phyloP scores from a whole-genome alignment of 257 asterid species.

The Solanum etuberosum region DNA sequence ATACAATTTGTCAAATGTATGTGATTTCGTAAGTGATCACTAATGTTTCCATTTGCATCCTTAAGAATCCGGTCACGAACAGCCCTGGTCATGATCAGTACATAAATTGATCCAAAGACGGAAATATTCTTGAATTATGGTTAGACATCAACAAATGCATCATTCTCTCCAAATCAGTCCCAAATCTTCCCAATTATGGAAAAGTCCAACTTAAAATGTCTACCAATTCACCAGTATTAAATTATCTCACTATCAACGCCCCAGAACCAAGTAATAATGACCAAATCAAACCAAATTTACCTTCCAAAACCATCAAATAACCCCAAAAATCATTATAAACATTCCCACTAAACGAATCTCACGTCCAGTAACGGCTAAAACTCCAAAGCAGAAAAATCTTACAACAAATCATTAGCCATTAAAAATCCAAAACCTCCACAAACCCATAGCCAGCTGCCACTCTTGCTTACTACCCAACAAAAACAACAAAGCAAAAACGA shows the following conservation, averaged over 20 bases:
- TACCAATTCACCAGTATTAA: not conserved
- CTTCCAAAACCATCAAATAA: constrained; percentile 1
- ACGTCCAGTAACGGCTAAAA: constrained; percentile 1
- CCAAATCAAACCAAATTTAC: constrained; percentile 8
- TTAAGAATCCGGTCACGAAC: constrained; percentile 78
- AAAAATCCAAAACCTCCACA: not conserved
- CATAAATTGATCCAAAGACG: constrained; percentile 19
- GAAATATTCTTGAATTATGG: constrained; percentile 15
- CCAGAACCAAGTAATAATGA: not conserved
- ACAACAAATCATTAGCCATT: not conserved
- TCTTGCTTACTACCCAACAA: not conserved
- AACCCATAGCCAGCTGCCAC: not conserved
- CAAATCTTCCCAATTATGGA: constrained; percentile 12
- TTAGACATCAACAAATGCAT: constrained; percentile 14
- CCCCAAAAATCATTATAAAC: not conserved
- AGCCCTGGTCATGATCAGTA: constrained; percentile 79
- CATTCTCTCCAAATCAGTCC: constrained; percentile 19
- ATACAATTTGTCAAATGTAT: constrained; percentile 94
- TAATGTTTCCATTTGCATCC: constrained; percentile 72
- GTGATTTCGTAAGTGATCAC: constrained; percentile 87
- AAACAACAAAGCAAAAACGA: not conserved
- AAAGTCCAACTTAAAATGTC: not conserved
- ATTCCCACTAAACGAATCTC: not conserved
- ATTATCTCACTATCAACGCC: not conserved
- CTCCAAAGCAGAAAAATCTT: not conserved